Percentiles rank a stretch among this genome's conserved stretches.
phyloP scores from a whole-genome alignment of 208 protist species.

The Acanthamoeba healyi region DNA sequence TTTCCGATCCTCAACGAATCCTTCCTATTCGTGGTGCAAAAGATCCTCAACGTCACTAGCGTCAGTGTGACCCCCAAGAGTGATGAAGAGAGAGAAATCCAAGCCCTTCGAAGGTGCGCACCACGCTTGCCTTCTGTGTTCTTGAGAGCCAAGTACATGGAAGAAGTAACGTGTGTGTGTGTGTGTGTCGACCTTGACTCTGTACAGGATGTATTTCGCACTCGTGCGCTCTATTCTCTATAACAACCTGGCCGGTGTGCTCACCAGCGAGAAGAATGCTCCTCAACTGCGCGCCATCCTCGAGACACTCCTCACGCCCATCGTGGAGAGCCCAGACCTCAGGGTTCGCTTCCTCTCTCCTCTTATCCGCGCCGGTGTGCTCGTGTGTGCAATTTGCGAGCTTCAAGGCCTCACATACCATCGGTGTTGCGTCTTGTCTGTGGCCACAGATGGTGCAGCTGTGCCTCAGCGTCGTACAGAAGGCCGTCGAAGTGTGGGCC shows the following conservation, averaged over 20 bases:
- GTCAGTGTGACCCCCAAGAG: slow-evolving; percentile 67
- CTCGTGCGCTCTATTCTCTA: slow-evolving; percentile 10
- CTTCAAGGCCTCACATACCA: too few species aligned
- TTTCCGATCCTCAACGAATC: slow-evolving; percentile 54
- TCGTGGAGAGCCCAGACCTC: slow-evolving; percentile 1
- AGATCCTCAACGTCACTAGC: slow-evolving; percentile 35
- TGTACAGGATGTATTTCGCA: slow-evolving; percentile 56
- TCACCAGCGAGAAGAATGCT: slow-evolving; percentile 65
- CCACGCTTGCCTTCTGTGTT: too few species aligned
- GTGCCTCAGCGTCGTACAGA: slow-evolving; percentile 44
- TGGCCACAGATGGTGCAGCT: slow-evolving; percentile 36
- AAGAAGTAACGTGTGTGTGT: too few species aligned
- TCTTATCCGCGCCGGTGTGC: background rate
- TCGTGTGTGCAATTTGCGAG: too few species aligned
- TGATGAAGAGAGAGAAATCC: slow-evolving; percentile 65
- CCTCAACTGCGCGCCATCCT: slow-evolving; percentile 32
- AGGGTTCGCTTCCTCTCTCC: background rate
- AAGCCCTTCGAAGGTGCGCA: slow-evolving; percentile 10
- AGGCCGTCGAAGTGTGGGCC: slow-evolving; percentile 36
- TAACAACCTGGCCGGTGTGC: slow-evolving; percentile 40
- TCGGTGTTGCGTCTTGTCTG: too few species aligned
- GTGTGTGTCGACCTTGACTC: too few species aligned
- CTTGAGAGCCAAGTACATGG: too few species aligned
- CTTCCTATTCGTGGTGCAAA: slow-evolving; percentile 57
- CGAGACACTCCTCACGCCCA: slow-evolving; percentile 1